These are phyloP conservation scores for Tetrapisispora iriomotensis DNA, from an alignment of 805 yeast genomes.

Conservation along the genomic window DNA sequence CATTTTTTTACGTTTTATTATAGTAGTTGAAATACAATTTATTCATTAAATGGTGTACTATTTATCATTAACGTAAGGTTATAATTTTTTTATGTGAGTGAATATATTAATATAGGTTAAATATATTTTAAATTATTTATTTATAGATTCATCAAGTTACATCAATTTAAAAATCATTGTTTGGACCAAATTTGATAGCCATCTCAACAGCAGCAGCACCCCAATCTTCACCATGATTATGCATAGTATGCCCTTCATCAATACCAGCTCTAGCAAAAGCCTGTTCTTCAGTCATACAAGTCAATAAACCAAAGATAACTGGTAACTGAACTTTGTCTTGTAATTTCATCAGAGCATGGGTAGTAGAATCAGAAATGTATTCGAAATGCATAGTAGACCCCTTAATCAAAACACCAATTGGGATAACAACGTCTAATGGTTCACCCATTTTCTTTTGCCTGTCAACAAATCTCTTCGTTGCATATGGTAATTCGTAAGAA, in stretches of 20 bases:
- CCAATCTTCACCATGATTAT: slow-evolving; percentile 98
- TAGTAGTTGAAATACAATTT: not conserved
- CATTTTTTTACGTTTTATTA: too few relatives aligned
- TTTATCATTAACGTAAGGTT: too few relatives aligned
- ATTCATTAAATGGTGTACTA: not conserved
- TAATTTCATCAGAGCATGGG: slow-evolving; percentile 74
- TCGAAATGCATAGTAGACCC: slow-evolving; percentile 98
- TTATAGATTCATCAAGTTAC: slow-evolving; percentile 5
- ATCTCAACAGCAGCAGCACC: slow-evolving; percentile 98
- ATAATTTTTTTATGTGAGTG: too few relatives aligned
- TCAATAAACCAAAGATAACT: slow-evolving; percentile 85
- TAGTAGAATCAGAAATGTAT: slow-evolving; percentile 85
- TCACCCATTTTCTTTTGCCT: slow-evolving; percentile 34
- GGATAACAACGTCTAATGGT: slow-evolving; percentile 74
- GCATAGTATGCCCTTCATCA: slow-evolving; percentile 51
- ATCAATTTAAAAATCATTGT: slow-evolving; percentile 5
- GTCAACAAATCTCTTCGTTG: slow-evolving; percentile 45
- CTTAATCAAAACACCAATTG: slow-evolving; percentile 90
- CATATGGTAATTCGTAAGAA: slow-evolving; percentile 86
- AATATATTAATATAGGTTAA: too few relatives aligned
- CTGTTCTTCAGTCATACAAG: slow-evolving; percentile 90
- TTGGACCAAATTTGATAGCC: slow-evolving; percentile 42
- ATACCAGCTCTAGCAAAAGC: slow-evolving; percentile 90
- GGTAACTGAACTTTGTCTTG: slow-evolving; percentile 66
- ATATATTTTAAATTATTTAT: not conserved